Base-by-base conservation (phyloP, 2,329 filamentous ascomycete species). In the Didymella pinodella region DNA sequence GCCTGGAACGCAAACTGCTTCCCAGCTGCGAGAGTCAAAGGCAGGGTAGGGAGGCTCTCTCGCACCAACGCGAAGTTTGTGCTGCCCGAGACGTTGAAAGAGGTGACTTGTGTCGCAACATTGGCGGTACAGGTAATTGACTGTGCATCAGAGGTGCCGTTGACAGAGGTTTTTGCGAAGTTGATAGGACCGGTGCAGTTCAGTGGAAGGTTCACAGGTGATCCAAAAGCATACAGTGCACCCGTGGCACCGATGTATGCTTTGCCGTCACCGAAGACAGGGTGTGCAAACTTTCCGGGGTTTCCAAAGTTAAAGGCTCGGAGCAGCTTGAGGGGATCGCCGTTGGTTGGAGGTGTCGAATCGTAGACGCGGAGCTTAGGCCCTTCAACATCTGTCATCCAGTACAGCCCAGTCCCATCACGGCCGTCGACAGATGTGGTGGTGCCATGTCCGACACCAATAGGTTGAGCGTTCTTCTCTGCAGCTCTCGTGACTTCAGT, bases 391-490 rank as follows among this genome's bases (percentile, higher is more conserved):
- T 87, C 85, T 1, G 80, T 81, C 1, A 80, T 81, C 85, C 85
- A 87, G 6, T 86, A 68, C 0, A 87, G 78, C 26, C 84, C 85
- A 1, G 84, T 86, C 3, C 85, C 85, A 2, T 78, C 70, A 62
- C 85, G 77, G 4, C 81, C 82, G 51, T 84, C 80, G 45, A 86
- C 75, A 0, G 84, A 84, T 0, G 85, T 87, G 0, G 82, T 82
- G 0, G 84, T 85, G 22, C 84, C 83, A 59, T 87, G 84, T 26
- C 84, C 82, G 31, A 85, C 83, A 28, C 85, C 85, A 0, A 87
- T 79, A 48, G 82, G 78, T 56, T 81, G 82, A 0, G 84, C 83
- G 48, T 85, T 86, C 41, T 70, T 77, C 22, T 81, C 78, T 0
- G 80, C 78, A 3, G 79, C 83, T 53, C 83, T 79, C 4, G 82